These are phyloP conservation scores for Boletus reticuloceps DNA, from an alignment of 768 basidiomycete genomes.

Conservation along the genomic window DNA sequence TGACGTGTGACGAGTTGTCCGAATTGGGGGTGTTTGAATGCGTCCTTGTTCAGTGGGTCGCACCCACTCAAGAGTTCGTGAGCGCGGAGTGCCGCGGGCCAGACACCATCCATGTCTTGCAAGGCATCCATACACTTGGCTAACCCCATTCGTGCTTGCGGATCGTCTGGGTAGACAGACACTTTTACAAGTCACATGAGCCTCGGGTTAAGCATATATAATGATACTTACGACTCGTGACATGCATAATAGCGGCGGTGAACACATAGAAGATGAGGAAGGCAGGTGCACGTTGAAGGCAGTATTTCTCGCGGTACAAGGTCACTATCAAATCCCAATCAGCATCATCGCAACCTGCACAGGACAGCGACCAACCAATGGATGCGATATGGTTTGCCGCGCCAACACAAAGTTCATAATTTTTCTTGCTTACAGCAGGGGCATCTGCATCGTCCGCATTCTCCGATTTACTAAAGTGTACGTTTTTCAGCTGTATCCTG, in stretches of 20 bases:
- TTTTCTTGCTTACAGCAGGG: constrained; percentile 54
- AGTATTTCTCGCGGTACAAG: constrained; percentile 61
- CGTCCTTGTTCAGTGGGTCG: constrained; percentile 32
- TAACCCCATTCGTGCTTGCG: constrained; percentile 65
- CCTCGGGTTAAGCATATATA: background rate
- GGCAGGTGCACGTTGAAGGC: constrained; percentile 58
- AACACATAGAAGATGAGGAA: constrained; percentile 81
- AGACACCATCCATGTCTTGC: constrained; percentile 61
- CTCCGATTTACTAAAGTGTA: constrained; percentile 32
- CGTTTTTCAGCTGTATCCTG: background rate
- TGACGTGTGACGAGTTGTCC: constrained; percentile 14
- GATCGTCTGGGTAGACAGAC: constrained; percentile 61
- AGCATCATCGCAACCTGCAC: background rate
- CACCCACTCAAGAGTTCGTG: constrained; percentile 69
- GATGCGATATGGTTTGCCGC: constrained; percentile 80
- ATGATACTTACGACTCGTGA: constrained; percentile 55
- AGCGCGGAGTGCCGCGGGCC: constrained; percentile 77
- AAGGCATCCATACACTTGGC: constrained; percentile 66
- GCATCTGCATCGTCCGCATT: constrained; percentile 51
- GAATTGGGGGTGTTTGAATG: background rate
- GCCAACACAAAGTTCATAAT: constrained; percentile 68
- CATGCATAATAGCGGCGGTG: constrained; percentile 78
- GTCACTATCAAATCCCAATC: constrained; percentile 37
- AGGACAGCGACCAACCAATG: constrained; percentile 43
- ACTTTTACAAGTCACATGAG: constrained; percentile 39